Conservation (phyloP, 2,329 filamentous ascomycete genomes). For the Botryosphaeria agaves region DNA sequence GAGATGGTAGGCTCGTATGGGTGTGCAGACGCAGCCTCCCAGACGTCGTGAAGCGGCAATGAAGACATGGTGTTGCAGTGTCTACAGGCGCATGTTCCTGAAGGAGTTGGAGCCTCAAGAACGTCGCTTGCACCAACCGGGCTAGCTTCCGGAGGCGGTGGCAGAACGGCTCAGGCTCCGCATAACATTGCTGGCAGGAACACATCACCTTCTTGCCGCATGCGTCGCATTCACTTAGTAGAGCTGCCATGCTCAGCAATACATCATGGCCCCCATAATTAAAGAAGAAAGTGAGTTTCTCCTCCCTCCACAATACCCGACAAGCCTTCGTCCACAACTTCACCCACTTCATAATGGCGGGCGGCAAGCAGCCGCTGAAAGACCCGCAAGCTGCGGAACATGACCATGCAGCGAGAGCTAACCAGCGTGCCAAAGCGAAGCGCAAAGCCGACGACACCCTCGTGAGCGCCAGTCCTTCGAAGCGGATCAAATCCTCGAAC, state of each 20-base stretch:
- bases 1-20: slow-evolving; percentile 65
- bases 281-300: neutral
- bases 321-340: neutral
- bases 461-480: slow-evolving; percentile 39
- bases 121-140: too few species aligned
- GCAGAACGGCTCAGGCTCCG: too few species aligned
- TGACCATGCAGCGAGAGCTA: neutral
- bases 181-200: too few species aligned
- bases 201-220: too few species aligned
- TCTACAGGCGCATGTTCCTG: too few species aligned
- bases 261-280: neutral
- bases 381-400: neutral
- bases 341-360: neutral
- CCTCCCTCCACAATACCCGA: too few species aligned
- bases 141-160: too few species aligned
- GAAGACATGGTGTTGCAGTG: slow-evolving; percentile 48
- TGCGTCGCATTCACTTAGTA: too few species aligned
- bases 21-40: slow-evolving; percentile 79
- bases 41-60: slow-evolving; percentile 66
- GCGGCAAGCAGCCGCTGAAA: neutral
- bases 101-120: too few species aligned
- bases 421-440: slow-evolving; percentile 25
- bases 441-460: slow-evolving; percentile 56
- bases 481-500: slow-evolving; percentile 40
- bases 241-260: too few species aligned